phyloP scores from a whole-genome alignment of 2,329 filamentous ascomycete species.

The Arthrobotrys conoides region DNA sequence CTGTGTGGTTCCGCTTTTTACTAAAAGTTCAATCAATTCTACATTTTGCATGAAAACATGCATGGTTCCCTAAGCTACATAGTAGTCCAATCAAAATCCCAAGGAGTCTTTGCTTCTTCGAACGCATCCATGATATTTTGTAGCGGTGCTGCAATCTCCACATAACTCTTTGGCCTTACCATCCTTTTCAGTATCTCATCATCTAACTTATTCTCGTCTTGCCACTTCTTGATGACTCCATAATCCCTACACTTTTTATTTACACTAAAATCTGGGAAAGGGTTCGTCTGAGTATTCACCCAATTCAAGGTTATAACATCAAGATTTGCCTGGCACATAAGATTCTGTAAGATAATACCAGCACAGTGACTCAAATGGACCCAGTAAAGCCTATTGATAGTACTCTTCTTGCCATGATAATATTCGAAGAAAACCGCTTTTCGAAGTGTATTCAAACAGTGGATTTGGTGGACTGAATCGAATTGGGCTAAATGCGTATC shows the following conservation, averaged over 20 bases:
- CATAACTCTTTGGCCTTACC: conserved; percentile 23
- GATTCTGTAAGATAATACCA: conserved; percentile 66
- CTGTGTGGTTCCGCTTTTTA: conserved; percentile 22
- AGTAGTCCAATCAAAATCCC: conserved; percentile 56
- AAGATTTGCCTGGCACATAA: conserved; percentile 65
- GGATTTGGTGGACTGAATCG: conserved; percentile 62
- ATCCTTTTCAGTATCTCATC: conserved; percentile 48
- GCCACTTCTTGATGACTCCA: conserved; percentile 50
- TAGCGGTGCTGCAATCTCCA: conserved; percentile 34
- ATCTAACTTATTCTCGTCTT: conserved; percentile 39
- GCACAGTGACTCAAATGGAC: conserved; percentile 66
- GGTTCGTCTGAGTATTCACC: conserved; percentile 64
- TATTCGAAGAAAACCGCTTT: conserved; percentile 60
- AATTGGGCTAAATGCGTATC: conserved; percentile 60
- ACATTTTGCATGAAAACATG: neutral
- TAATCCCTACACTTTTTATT: conserved; percentile 66
- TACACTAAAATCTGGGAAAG: conserved; percentile 66
- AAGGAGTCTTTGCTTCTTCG: conserved; percentile 44
- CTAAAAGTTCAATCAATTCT: conserved; percentile 43
- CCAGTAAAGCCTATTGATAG: conserved; percentile 41
- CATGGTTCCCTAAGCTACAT: conserved; percentile 24
- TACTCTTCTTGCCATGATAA: conserved; percentile 49
- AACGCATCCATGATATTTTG: conserved; percentile 51
- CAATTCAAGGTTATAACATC: conserved; percentile 66
- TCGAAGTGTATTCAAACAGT: conserved; percentile 62